Conservation (phyloP, 768 basidiomycete species). For the Lactarius psammicola region DNA sequence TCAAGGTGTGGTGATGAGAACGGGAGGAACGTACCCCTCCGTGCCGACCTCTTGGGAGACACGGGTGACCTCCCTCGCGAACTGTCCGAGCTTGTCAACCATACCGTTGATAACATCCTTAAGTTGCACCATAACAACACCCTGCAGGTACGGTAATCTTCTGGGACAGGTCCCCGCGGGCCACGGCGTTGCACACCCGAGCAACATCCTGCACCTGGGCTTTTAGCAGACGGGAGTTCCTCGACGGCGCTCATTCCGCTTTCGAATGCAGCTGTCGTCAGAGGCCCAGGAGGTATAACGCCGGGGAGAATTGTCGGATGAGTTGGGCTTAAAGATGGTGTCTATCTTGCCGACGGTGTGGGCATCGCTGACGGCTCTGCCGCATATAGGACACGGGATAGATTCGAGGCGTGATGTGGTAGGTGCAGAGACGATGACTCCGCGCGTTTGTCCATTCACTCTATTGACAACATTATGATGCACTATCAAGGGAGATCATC, state of each 20-base stretch:
- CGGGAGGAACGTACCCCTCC: conserved; percentile 38
- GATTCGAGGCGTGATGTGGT: conserved; percentile 27
- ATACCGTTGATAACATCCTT: conserved; percentile 48
- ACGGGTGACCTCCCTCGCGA: conserved; percentile 85
- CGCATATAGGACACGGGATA: conserved; percentile 26
- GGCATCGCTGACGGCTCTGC: conserved; percentile 22
- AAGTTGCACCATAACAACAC: conserved; percentile 50
- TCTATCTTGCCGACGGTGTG: conserved; percentile 12
- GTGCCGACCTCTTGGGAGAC: conserved; percentile 80
- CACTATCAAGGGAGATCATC: conserved; percentile 27
- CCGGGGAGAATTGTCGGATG: conserved; percentile 20
- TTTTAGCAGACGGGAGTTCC: conserved; percentile 70
- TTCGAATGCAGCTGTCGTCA: conserved; percentile 51
- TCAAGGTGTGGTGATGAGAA: conserved; percentile 30
- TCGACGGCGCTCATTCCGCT: conserved; percentile 62
- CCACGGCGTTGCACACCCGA: conserved; percentile 52
- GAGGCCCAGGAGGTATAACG: conserved; percentile 46
- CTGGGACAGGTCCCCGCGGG: conserved; percentile 48
- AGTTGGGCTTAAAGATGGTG: conserved; percentile 6
- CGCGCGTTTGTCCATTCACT: conserved; percentile 11
- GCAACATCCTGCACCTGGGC: conserved; percentile 71
- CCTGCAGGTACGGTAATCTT: conserved; percentile 53
- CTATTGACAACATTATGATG: conserved; percentile 14
- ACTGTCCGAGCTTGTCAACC: conserved; percentile 70
- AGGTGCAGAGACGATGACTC: conserved; percentile 22